A percentile compares a stretch with the other conserved stretches of the same genome.
Evolutionary conservation across 371 early-diverging fungal species (phyloP).

Genomic region (Mucor saturninus): DNA sequence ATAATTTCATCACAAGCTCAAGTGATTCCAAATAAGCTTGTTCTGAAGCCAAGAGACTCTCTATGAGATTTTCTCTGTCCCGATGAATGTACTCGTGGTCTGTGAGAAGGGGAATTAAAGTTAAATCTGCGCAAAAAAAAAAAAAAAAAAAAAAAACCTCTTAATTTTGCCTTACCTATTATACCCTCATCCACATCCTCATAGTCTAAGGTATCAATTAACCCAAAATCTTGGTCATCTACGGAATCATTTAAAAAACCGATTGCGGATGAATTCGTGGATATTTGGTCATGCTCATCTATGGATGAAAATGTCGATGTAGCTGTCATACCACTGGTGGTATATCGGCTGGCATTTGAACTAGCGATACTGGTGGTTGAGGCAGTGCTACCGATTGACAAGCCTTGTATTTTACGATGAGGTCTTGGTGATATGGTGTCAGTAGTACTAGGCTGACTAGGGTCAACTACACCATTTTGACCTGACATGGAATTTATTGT

Average conservation of each 20-base stretch:
- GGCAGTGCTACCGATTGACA: neutral
- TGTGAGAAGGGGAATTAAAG: slow-evolving; percentile 11
- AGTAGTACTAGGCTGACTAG: neutral
- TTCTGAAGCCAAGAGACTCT: slow-evolving; percentile 38
- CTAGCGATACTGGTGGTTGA: slow-evolving; percentile 14
- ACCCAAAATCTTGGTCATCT: slow-evolving; percentile 4
- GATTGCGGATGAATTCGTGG: slow-evolving; percentile 15
- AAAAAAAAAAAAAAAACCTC: too few relatives aligned
- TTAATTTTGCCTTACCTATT: slow-evolving; percentile 23
- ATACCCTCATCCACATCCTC: slow-evolving; percentile 35
- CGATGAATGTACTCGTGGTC: slow-evolving; percentile 46
- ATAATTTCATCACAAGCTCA: slow-evolving; percentile 32
- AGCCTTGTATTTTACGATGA: too few relatives aligned
- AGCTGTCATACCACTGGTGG: slow-evolving; percentile 15
- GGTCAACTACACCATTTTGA: too few relatives aligned
- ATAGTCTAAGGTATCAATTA: slow-evolving; percentile 14
- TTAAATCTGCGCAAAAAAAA: neutral
- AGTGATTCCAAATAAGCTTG: slow-evolving; percentile 44
- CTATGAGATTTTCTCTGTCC: slow-evolving; percentile 42
- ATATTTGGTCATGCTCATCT: slow-evolving; percentile 8
- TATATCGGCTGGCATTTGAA: slow-evolving; percentile 16
- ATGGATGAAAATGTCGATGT: slow-evolving; percentile 20
- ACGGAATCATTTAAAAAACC: slow-evolving; percentile 12
- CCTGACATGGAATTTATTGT: too few relatives aligned
- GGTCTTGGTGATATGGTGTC: too few relatives aligned